These are phyloP conservation scores for Serpula lacrymans DNA, from an alignment of 768 basidiomycete genomes.

Conservation along the genomic window DNA sequence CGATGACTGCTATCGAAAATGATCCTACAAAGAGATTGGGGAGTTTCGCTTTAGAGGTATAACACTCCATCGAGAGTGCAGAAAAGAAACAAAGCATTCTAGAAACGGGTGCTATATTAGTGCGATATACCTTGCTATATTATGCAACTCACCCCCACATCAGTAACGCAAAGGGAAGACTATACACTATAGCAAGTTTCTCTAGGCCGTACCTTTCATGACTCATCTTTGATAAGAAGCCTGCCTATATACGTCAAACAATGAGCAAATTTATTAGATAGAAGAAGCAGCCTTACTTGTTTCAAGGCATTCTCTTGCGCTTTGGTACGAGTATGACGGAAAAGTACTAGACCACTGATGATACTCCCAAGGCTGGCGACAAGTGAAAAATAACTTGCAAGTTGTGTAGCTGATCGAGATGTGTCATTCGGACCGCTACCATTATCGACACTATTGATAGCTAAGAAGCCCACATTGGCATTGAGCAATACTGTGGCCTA, in stretches of 20 bases:
- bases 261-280: too few species aligned
- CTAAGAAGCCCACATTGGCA: conserved; percentile 59
- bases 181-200: conserved; percentile 36
- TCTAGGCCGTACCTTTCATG: conserved; percentile 29
- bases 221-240: conserved; percentile 17
- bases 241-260: too few species aligned
- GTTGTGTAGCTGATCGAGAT: conserved; percentile 29
- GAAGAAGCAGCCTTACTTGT: conserved; percentile 32
- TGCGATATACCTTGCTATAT: too few species aligned
- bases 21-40: too few species aligned
- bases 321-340: conserved; percentile 36
- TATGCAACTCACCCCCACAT: conserved; percentile 38
- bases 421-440: too few species aligned
- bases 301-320: conserved; percentile 17
- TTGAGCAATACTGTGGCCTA: conserved; percentile 57
- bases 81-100: too few species aligned
- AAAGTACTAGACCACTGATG: conserved; percentile 40
- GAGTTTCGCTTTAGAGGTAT: too few species aligned
- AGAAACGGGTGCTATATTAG: too few species aligned
- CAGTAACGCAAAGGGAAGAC: conserved; percentile 37
- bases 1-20: too few species aligned
- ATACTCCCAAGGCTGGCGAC: conserved; percentile 40
- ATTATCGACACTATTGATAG: conserved; percentile 41
- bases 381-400: conserved; percentile 43
- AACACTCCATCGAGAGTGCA: too few species aligned